Conservation (phyloP, 2,329 filamentous ascomycete species). For the Aspergillus quadrilineatus region DNA sequence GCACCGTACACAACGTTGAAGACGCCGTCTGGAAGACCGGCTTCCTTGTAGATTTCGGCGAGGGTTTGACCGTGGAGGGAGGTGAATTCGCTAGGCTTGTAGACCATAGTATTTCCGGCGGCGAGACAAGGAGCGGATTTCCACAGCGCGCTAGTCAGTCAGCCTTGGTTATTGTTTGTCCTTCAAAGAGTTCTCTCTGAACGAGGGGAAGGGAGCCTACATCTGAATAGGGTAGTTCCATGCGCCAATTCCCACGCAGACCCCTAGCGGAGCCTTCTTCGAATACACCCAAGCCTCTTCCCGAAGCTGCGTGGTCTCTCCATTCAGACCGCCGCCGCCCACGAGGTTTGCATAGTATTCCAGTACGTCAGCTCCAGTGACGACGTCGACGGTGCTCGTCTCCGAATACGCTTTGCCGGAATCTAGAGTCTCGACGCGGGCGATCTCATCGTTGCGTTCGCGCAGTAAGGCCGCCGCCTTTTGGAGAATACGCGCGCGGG, state of each 20-base stretch:
- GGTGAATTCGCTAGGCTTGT: constrained; percentile 86
- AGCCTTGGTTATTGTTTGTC: neutral
- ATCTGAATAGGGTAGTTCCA: constrained; percentile 95
- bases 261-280: constrained; percentile 75
- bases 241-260: constrained; percentile 82
- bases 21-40: constrained; percentile 75
- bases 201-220: constrained; percentile 25
- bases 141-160: constrained; percentile 64
- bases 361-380: constrained; percentile 79
- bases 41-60: constrained; percentile 73
- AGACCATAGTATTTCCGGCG: constrained; percentile 85
- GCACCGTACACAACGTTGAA: constrained; percentile 86
- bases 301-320: constrained; percentile 72
- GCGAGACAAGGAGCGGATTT: constrained; percentile 83
- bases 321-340: constrained; percentile 74
- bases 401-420: constrained; percentile 85
- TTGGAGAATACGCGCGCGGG: constrained; percentile 74
- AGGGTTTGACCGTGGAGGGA: constrained; percentile 76
- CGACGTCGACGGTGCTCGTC: constrained; percentile 78
- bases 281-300: constrained; percentile 80
- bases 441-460: constrained; percentile 74
- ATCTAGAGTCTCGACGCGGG: constrained; percentile 75
- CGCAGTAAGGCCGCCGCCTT: constrained; percentile 73
- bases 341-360: constrained; percentile 84
- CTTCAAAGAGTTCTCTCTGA: too few relatives aligned